phyloP scores from a whole-genome alignment of 2,329 filamentous ascomycete species.

The Biscogniauxia mediterranea region DNA sequence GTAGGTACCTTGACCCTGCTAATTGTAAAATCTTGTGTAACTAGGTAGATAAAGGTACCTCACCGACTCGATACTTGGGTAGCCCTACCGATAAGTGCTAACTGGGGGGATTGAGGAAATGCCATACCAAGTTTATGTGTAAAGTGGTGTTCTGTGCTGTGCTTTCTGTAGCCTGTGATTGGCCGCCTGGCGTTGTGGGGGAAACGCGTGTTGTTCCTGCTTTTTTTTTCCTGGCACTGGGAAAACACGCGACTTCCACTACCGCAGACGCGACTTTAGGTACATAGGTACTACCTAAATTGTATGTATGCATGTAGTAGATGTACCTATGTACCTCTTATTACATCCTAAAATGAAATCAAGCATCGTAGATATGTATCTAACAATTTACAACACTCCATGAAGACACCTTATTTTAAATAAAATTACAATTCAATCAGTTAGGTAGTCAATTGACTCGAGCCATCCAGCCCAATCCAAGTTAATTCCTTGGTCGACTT shows the following conservation, averaged over 20 bases:
- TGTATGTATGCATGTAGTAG: too few species aligned
- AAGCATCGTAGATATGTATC: neutral
- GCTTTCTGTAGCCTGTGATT: neutral
- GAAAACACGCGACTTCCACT: neutral
- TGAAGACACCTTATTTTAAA: neutral
- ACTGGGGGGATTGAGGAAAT: constrained; percentile 11
- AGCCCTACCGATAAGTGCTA: constrained; percentile 11
- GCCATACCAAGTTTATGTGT: constrained; percentile 6
- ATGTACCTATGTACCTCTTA: neutral
- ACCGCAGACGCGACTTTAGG: neutral
- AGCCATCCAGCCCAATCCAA: neutral
- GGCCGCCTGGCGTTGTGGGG: neutral
- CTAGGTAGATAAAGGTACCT: neutral
- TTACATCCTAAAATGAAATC: too few species aligned
- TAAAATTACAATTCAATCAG: neutral
- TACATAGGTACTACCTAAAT: neutral
- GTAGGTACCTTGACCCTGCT: too few species aligned
- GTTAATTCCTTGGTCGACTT: neutral
- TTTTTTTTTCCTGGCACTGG: neutral
- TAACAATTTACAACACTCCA: neutral
- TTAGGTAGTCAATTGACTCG: neutral
- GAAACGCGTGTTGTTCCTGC: neutral
- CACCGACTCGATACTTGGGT: neutral
- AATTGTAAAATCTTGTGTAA: neutral
- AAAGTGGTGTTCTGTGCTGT: neutral